Conservation (phyloP, 805 yeast genomes). For the Saccharomycopsis fibuligera region DNA sequence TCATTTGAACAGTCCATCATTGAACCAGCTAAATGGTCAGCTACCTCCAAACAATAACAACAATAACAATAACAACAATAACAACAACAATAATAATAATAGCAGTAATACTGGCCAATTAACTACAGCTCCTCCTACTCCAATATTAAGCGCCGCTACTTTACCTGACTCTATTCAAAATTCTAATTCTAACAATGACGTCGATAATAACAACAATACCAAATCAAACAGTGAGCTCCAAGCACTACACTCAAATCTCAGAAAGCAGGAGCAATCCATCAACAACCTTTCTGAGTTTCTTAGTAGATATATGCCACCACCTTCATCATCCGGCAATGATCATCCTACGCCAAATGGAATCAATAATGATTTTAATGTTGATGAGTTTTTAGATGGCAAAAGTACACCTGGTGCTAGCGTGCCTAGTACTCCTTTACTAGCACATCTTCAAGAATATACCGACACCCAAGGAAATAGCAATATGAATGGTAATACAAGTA, state of each 20-base stretch:
- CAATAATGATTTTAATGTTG: conserved; percentile 15
- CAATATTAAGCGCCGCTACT: background rate
- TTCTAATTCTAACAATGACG: background rate
- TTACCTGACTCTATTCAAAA: background rate
- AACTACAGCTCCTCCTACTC: background rate
- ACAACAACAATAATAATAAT: background rate
- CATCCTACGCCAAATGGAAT: too few relatives aligned
- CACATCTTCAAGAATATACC: background rate
- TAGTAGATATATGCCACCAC: conserved; percentile 7
- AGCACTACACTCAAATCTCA: conserved; percentile 12
- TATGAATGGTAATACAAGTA: too few relatives aligned
- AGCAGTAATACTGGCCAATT: background rate
- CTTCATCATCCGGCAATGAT: background rate
- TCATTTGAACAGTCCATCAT: background rate
- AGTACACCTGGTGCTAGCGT: conserved; percentile 4
- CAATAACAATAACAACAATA: background rate
- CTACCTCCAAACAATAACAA: background rate
- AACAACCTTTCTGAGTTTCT: conserved; percentile 17
- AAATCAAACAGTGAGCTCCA: too few relatives aligned
- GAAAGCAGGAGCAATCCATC: conserved; percentile 18
- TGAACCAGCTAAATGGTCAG: background rate
- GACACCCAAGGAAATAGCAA: background rate
- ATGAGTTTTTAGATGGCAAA: conserved; percentile 14
- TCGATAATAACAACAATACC: too few relatives aligned
- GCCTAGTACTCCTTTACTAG: background rate